A percentile compares a stretch with the other conserved stretches of the same genome.
Conservation (phyloP, 2,329 filamentous ascomycete species). For the Xylaria sp. region DNA sequence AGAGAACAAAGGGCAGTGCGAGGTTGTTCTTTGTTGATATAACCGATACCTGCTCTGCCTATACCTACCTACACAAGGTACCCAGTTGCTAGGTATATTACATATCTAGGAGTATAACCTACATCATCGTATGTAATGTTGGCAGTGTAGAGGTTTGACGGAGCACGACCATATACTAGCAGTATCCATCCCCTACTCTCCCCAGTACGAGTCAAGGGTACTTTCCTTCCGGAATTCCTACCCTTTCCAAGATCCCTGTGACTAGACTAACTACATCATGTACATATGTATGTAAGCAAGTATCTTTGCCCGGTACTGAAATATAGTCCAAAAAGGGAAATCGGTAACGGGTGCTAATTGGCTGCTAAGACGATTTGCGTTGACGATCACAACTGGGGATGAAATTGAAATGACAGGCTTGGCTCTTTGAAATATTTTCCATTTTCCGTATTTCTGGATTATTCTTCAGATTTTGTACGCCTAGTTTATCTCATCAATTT, state of each 20-base stretch:
- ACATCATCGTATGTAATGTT: too few relatives aligned
- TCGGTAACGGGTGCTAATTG: slow-evolving; percentile 22
- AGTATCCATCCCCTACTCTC: background rate
- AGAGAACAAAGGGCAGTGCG: slow-evolving; percentile 28
- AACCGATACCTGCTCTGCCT: background rate
- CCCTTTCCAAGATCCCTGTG: slow-evolving; percentile 13
- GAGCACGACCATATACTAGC: background rate
- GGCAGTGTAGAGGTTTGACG: slow-evolving; percentile 6
- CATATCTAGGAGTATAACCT: background rate
- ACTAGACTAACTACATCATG: background rate
- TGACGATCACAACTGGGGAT: slow-evolving; percentile 25
- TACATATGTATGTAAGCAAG: background rate
- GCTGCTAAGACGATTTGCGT: slow-evolving; percentile 20
- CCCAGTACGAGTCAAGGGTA: slow-evolving; percentile 22
- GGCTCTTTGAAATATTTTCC: slow-evolving; percentile 15
- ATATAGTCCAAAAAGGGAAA: slow-evolving; percentile 32
- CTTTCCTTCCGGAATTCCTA: slow-evolving; percentile 2
- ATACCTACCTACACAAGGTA: background rate
- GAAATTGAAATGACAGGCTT: slow-evolving; percentile 22
- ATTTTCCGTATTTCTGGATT: background rate
- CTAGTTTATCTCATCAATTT: background rate
- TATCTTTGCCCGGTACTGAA: background rate
- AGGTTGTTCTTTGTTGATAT: slow-evolving; percentile 31
- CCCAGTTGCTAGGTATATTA: background rate
- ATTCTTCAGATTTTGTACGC: background rate